phyloP scores from a whole-genome alignment of 2,329 filamentous ascomycete genomes.

The Ophiostoma ulmi region DNA sequence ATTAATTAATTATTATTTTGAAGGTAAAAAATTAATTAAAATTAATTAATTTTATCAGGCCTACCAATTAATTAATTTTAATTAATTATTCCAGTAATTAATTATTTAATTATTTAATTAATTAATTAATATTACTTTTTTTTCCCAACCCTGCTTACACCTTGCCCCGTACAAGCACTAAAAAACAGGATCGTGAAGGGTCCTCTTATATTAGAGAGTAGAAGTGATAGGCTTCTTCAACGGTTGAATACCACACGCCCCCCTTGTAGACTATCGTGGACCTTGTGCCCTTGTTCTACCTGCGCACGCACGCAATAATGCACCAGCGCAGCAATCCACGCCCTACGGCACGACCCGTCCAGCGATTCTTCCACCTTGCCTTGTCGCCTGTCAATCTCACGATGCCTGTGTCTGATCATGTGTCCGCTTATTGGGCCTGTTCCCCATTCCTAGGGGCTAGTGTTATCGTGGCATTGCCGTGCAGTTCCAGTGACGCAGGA shows the following conservation, averaged over 20 bases:
- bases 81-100: no score
- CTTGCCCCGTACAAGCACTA: not conserved
- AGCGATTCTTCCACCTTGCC: not conserved
- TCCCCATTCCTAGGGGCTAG: not conserved
- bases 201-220: not conserved
- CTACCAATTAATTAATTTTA: no score
- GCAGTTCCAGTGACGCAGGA: not conserved
- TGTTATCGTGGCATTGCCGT: not conserved
- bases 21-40: no score
- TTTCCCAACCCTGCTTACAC: no score
- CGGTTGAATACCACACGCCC: not conserved
- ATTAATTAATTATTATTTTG: no score
- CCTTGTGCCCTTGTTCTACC: not conserved
- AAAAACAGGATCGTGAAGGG: conserved; percentile 20
- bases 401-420: not conserved
- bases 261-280: conserved; percentile 7
- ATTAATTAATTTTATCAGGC: no score
- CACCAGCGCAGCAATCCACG: not conserved
- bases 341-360: conserved; percentile 3
- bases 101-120: no score
- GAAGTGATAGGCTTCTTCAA: not conserved
- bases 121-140: no score
- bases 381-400: not conserved
- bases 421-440: not conserved
- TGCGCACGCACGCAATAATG: not conserved